Evolutionary conservation across 2,329 filamentous ascomycete genomes (phyloP).

Genomic region (Hypomyces perniciosus): DNA sequence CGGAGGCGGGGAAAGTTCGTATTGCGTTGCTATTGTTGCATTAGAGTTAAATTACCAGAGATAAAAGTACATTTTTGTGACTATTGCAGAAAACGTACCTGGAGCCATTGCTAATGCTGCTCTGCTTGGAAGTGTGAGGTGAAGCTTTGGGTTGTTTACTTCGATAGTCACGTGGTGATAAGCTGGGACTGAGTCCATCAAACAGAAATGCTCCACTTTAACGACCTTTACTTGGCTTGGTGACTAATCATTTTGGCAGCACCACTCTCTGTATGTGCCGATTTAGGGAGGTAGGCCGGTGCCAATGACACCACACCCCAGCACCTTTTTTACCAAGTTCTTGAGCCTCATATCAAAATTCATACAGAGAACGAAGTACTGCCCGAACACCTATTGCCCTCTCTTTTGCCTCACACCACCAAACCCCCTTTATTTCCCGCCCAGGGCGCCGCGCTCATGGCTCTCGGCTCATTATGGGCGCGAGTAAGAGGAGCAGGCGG

Average conservation of each 20-base stretch:
- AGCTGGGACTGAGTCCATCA: constrained; percentile 7
- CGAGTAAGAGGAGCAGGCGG: constrained; percentile 21
- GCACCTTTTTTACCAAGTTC: constrained; percentile 2
- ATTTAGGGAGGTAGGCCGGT: not conserved
- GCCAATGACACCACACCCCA: constrained; percentile 3
- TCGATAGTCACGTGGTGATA: constrained; percentile 32
- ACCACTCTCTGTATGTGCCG: not conserved
- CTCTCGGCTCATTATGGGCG: constrained; percentile 31
- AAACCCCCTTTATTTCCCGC: not conserved
- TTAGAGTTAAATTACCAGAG: constrained; percentile 15
- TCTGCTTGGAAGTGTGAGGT: constrained; percentile 17
- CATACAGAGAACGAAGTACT: no score
- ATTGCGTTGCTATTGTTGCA: constrained; percentile 56
- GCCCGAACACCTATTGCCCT: no score
- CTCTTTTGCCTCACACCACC: no score
- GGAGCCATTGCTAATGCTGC: constrained; percentile 33
- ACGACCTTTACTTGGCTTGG: no score
- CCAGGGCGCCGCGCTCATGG: constrained; percentile 23
- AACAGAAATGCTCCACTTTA: no score
- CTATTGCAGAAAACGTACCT: constrained; percentile 24
- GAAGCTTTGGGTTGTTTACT: constrained; percentile 31
- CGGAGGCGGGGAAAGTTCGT: constrained; percentile 75
- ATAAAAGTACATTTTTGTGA: not conserved
- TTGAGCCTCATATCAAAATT: no score
- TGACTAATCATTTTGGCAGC: no score